Conservation (phyloP, 352 stramenopile genomes). For the Globisporangium mamillatum region DNA sequence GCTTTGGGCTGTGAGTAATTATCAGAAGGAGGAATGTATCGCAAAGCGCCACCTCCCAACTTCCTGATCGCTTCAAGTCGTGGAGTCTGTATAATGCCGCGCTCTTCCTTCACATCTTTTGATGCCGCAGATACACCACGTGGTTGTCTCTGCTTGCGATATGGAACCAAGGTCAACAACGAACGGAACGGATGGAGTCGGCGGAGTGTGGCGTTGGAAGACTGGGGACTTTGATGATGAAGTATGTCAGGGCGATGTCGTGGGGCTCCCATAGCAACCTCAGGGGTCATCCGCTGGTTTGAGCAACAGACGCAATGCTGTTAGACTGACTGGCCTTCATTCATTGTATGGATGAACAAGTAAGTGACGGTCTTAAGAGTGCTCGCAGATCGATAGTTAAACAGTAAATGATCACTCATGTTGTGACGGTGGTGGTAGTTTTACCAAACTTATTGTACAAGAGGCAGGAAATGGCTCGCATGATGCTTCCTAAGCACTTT, state of each 20-base stretch:
- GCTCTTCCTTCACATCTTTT: too few relatives aligned
- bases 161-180: too few relatives aligned
- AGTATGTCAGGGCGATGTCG: not conserved
- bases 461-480: not conserved
- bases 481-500: not conserved
- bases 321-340: not conserved
- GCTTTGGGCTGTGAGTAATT: not conserved
- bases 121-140: too few relatives aligned
- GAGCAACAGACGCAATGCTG: not conserved
- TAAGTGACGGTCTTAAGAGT: too few relatives aligned
- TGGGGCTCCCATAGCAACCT: not conserved
- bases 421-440: not conserved
- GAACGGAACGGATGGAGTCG: too few relatives aligned
- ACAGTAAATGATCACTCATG: not conserved
- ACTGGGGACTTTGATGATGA: not conserved
- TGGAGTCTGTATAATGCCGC: too few relatives aligned
- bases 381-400: not conserved
- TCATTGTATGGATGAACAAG: too few relatives aligned
- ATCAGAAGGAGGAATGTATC: not conserved
- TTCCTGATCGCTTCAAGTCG: not conserved
- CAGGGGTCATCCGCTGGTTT: not conserved
- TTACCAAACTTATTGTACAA: not conserved
- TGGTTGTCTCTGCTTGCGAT: too few relatives aligned
- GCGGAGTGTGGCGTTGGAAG: too few relatives aligned
- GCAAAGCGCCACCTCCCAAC: not conserved